Base-by-base conservation (phyloP, 2,329 filamentous ascomycete genomes). In the Sphaerulina populicola region DNA sequence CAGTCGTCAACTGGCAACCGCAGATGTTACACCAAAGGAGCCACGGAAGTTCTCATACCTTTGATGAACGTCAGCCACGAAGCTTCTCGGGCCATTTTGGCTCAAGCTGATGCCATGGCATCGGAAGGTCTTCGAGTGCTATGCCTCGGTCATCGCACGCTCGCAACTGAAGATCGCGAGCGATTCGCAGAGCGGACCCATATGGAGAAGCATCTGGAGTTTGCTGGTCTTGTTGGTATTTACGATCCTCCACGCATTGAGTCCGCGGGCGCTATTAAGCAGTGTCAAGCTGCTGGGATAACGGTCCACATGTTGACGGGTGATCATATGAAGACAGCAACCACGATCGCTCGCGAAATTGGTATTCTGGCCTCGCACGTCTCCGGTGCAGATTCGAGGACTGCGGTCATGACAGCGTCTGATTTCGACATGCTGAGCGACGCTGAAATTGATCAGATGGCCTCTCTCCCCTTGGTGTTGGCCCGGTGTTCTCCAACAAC, bases 281-380 rank as follows among this genome's bases (percentile, higher is more conserved):
- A 71, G 49, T 74, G 72, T 33, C 71, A 73, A 51, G 62, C 67
- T 37, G 72, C 72, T 38, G 72, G 72, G n/a, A 74, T 75, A 41
- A 71, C 68, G 0, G 72, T 75, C 1, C 72, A 74, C 56, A 75
- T 75, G 72, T 65, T 74, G 27, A 75, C 72, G 36, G 72, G 72
- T 39, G 72, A 75, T 36, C 71, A 74, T 52, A 66, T 69, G 27
- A 71, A 69, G 47, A 74, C 72, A 6, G 72, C 72, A 1, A 68
- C 62, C 23, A 71, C 72, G 33, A 75, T 75, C 49, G 72, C 72
- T n/a, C 66, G 65, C 40, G 69, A 74, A 42, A 72, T 74, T 29
- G 71, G 71, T 30, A 74, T 74, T 30, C 55, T 74, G 8, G 58
- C 56, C 29, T 51, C 55, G 31, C 51, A 64, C 27, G 60, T 64